Conservation (phyloP, 345 rosid genomes). For the Hibiscus tridactylites region DNA sequence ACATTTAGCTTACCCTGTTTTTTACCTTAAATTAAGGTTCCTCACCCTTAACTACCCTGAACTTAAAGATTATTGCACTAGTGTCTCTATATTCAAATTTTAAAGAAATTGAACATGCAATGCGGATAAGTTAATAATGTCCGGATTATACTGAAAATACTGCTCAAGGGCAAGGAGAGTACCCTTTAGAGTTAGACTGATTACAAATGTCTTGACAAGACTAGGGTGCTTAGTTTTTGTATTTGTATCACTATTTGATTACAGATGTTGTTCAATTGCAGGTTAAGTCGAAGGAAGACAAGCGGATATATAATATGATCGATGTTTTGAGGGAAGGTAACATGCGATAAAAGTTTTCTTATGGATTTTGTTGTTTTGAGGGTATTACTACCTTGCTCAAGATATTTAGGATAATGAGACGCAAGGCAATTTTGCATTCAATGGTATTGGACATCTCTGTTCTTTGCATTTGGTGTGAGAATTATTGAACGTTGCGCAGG, state of each 20-base stretch:
- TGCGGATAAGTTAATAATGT: background rate
- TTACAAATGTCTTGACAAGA: background rate
- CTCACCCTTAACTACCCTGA: too few relatives aligned
- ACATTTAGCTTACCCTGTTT: too few relatives aligned
- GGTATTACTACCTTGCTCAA: background rate
- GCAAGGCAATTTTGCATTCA: background rate
- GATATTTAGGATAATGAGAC: background rate
- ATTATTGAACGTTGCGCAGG: background rate
- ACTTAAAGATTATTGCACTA: background rate
- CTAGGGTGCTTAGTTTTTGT: background rate
- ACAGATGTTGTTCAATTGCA: conserved; percentile 14
- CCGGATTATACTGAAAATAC: background rate
- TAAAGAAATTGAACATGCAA: background rate
- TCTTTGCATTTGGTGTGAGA: background rate
- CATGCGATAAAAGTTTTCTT: conserved; percentile 35
- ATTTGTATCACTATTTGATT: background rate
- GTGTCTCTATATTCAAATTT: background rate
- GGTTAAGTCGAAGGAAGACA: conserved; percentile 62
- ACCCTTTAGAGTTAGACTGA: background rate
- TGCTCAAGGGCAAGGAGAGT: background rate
- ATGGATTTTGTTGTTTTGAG: background rate
- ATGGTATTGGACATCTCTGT: background rate
- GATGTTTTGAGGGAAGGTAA: conserved; percentile 75
- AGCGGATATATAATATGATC: conserved; percentile 73
- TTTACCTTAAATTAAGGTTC: too few relatives aligned